Evolutionary conservation across 345 rosid genomes (phyloP).

Genomic region (Alliaria petiolata): DNA sequence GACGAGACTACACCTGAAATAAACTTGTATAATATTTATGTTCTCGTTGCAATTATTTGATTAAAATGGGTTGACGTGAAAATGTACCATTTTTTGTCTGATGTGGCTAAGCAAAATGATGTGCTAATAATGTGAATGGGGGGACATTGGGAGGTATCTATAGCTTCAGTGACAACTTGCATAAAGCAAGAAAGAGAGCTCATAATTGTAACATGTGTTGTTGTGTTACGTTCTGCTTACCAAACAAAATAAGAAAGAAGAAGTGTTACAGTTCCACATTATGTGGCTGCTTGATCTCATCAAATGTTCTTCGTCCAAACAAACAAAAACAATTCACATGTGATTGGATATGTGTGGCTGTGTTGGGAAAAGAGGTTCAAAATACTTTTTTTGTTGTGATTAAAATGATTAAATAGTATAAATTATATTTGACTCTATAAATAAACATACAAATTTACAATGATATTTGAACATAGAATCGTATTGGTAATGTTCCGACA

Average conservation of each 20-base stretch:
- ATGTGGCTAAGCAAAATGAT: constrained; percentile 17
- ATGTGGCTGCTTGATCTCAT: constrained; percentile 18
- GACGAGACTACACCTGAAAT: background rate
- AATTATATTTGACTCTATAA: background rate
- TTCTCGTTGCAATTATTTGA: background rate
- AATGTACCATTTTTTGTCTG: background rate
- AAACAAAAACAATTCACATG: constrained; percentile 9
- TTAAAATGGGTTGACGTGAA: background rate
- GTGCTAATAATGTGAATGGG: constrained; percentile 21
- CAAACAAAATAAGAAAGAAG: background rate
- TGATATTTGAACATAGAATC: background rate
- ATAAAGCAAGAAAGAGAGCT: background rate
- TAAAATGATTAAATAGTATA: background rate
- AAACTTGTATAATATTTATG: background rate
- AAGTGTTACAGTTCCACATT: background rate
- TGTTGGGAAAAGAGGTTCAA: background rate
- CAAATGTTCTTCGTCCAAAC: background rate
- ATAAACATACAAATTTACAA: background rate
- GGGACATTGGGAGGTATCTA: constrained; percentile 8
- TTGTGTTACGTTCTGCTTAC: background rate
- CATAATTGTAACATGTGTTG: background rate
- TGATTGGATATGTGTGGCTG: constrained; percentile 6
- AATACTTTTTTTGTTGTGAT: no score
- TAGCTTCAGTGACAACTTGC: constrained; percentile 13
- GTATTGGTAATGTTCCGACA: constrained; percentile 21